Base-by-base conservation (phyloP, 306 rosid genomes). In the Styphnolobium japonicum region DNA sequence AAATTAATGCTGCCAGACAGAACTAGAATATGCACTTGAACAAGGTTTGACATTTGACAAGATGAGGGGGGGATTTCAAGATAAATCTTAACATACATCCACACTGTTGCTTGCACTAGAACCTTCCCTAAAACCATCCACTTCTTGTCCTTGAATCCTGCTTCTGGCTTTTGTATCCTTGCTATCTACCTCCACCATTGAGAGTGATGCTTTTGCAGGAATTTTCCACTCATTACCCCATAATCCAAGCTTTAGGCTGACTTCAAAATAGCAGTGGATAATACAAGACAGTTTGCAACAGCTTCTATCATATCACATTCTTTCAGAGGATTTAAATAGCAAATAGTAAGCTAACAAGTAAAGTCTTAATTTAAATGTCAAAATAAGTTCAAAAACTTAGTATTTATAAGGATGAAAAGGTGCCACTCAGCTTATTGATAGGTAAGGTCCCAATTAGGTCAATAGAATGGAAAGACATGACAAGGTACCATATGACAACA, bases 51-150 rank as follows among this genome's bases (percentile, higher is more conserved):
- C n/a, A 66, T 15, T 65, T 25, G 29, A 57, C 49, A 31, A 7
- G 22, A 22, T 21, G 42, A 34, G 22, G 25, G 62, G n/a, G 36
- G 40, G 67, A 42, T 62, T 66, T 73, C 6, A 65, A 19, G 80
- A 65, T 66, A 79, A 75, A 71, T 56, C 60, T 74, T 61, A 74
- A 79, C 78, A 76, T 62, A 61, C 78, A n/a, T 75, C 84, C 74
- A 75, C 67, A 46, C 70, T 74, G 57, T 61, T 62, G 56, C 51
- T 68, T 67, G 87, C 48, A 75, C 46, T 63, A 57, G 55, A n/a
- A n/a, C n/a, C n/a, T n/a, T n/a, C n/a, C n/a, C n/a, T n/a, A n/a
- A n/a, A 78, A 49, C 73, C 81, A 79, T 58, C 11, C 2, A 36
- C 78, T 22, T 34, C 71, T 72, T 55, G 84, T 40, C 57, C 56